Evolutionary conservation across 805 yeast species (phyloP).

Genomic region (Metschnikowia lachancei): DNA sequence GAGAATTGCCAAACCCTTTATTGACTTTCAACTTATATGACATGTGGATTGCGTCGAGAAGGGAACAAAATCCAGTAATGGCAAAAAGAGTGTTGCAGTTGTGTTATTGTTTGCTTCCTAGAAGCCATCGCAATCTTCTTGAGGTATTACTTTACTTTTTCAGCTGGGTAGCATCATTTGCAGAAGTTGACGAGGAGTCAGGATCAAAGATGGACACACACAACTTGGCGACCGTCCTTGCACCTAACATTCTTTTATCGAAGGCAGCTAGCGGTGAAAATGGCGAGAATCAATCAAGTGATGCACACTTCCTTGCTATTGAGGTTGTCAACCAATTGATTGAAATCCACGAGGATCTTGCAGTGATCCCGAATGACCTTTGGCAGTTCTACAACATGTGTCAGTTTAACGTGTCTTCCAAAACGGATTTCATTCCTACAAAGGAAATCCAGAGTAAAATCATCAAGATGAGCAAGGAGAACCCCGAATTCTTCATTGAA

Average conservation of each 20-base stretch:
- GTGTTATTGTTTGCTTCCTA: slow-evolving; percentile 75
- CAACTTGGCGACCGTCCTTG: slow-evolving; percentile 90
- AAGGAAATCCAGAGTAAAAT: slow-evolving; percentile 38
- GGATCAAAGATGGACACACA: slow-evolving; percentile 93
- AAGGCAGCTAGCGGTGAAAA: slow-evolving; percentile 38
- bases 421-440: slow-evolving; percentile 24
- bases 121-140: slow-evolving; percentile 74
- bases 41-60: slow-evolving; percentile 70
- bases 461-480: slow-evolving; percentile 33
- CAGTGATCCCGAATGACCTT: slow-evolving; percentile 70
- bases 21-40: slow-evolving; percentile 73
- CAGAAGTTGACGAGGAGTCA: slow-evolving; percentile 84
- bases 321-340: slow-evolving; percentile 86
- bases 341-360: slow-evolving; percentile 73
- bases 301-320: slow-evolving; percentile 81
- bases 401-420: slow-evolving; percentile 29
- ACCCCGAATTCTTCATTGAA: slow-evolving; percentile 29
- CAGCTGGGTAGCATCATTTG: slow-evolving; percentile 94
- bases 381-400: slow-evolving; percentile 47
- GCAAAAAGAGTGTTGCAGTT: slow-evolving; percentile 57
- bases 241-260: slow-evolving; percentile 82
- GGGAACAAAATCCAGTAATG: slow-evolving; percentile 43
- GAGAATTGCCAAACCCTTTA: slow-evolving; percentile 91
- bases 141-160: slow-evolving; percentile 85
- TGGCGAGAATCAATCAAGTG: slow-evolving; percentile 43